Percentiles rank a stretch among this genome's conserved stretches.
Evolutionary conservation across 352 stramenopile genomes (phyloP).

Genomic region (Blastocystis sp.): DNA sequence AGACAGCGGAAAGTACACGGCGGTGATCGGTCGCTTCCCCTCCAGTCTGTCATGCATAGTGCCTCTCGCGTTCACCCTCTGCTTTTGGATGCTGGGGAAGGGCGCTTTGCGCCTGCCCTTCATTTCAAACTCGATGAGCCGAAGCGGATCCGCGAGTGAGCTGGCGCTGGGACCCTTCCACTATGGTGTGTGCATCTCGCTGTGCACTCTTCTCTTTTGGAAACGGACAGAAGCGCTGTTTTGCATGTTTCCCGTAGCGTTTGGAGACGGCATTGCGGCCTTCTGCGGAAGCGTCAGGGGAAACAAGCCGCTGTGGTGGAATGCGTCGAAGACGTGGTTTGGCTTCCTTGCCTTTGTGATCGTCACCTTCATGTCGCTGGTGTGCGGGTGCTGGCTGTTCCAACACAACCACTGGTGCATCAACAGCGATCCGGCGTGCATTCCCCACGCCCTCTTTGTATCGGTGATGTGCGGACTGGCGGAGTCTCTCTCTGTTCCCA

Average conservation of each 20-base stretch:
- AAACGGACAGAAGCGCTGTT: conserved; percentile 51
- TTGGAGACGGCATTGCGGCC: conserved; percentile 62
- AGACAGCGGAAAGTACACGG: conserved; percentile 10
- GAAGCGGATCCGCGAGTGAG: conserved; percentile 24
- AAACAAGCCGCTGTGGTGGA: conserved; percentile 35
- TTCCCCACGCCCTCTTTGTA: conserved; percentile 12
- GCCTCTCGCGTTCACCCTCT: conserved; percentile 50
- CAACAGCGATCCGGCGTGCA: conserved; percentile 7
- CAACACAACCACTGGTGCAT: background rate
- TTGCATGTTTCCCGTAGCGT: conserved; percentile 50
- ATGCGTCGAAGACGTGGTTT: conserved; percentile 65
- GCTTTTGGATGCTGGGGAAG: conserved; percentile 56
- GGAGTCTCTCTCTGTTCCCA: conserved; percentile 41
- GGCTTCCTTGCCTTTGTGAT: conserved; percentile 44
- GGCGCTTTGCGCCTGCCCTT: conserved; percentile 1
- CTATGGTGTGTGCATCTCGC: conserved; percentile 62
- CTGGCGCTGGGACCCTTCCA: conserved; percentile 38
- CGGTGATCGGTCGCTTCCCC: conserved; percentile 29
- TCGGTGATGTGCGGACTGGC: conserved; percentile 42
- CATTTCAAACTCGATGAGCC: conserved; percentile 55
- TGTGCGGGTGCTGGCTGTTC: conserved; percentile 10
- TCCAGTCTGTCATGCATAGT: background rate
- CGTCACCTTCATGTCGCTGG: background rate
- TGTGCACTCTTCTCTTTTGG: conserved; percentile 59
- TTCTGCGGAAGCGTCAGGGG: conserved; percentile 48